Percentiles rank a stretch among this genome's conserved stretches.
phyloP scores from a whole-genome alignment of 164 flowering plant species.

The Kalanchoe fedtschenkoi region DNA sequence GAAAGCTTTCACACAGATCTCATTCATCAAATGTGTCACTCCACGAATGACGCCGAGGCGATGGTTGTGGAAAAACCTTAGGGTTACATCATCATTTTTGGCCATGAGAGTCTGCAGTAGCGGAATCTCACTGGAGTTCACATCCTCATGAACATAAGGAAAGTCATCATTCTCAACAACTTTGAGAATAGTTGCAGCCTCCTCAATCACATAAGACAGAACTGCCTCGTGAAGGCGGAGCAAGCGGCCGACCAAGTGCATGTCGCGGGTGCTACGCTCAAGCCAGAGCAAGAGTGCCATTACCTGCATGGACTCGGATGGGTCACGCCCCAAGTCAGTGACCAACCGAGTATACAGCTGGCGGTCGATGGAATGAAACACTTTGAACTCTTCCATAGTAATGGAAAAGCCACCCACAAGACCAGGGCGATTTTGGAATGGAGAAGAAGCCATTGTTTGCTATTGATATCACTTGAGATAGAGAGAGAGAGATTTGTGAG shows the following conservation, averaged over 20 bases:
- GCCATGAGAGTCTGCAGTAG: background rate
- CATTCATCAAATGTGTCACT: constrained; percentile 7
- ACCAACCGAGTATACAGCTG: constrained; percentile 23
- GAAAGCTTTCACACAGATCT: constrained; percentile 1
- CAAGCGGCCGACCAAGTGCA: constrained; percentile 11
- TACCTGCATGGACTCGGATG: constrained; percentile 24
- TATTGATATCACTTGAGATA: background rate
- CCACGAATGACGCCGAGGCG: constrained; percentile 1
- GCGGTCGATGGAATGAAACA: constrained; percentile 41
- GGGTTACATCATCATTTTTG: background rate
- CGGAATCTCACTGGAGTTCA: background rate
- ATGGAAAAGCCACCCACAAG: background rate
- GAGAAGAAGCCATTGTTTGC: background rate
- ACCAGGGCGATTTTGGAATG: background rate
- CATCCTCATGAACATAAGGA: background rate
- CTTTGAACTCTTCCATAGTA: constrained; percentile 25
- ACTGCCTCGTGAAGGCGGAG: constrained; percentile 12
- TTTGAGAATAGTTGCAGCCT: constrained; percentile 19
- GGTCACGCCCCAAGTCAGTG: constrained; percentile 23
- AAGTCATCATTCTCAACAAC: constrained; percentile 13
- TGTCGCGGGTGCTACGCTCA: constrained; percentile 14
- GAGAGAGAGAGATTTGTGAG: background rate
- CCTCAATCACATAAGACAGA: constrained; percentile 19
- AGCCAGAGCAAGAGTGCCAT: constrained; percentile 50
- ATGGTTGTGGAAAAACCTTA: constrained; percentile 1